Conservation (phyloP, 805 yeast species). For the Ogataea paradorogensis region DNA sequence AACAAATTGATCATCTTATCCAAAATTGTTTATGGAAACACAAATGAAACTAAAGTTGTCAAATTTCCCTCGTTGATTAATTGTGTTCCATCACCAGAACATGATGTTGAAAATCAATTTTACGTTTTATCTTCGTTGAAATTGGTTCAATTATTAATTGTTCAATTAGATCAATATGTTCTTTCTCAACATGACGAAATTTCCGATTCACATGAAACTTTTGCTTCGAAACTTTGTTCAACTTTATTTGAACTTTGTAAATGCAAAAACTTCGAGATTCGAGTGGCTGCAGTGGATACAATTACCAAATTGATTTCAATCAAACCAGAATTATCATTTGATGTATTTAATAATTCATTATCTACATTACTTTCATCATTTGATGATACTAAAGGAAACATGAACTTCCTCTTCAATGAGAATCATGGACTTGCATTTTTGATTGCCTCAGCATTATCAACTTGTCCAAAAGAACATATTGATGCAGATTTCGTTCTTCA, state of each 20-base stretch:
- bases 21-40: slow-evolving; percentile 23
- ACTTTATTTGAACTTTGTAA: slow-evolving; percentile 37
- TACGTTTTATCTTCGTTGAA: slow-evolving; percentile 28
- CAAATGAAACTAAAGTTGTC: slow-evolving; percentile 12
- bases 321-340: slow-evolving; percentile 31
- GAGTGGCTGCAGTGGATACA: slow-evolving; percentile 40
- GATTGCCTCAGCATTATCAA: slow-evolving; percentile 31
- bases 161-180: slow-evolving; percentile 32
- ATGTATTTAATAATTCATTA: slow-evolving; percentile 35
- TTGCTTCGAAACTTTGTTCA: slow-evolving; percentile 33
- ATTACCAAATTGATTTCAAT: slow-evolving; percentile 34
- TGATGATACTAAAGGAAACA: slow-evolving; percentile 30
- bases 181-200: slow-evolving; percentile 30
- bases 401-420: slow-evolving; percentile 24
- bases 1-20: slow-evolving; percentile 33
- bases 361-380: slow-evolving; percentile 35
- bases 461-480: slow-evolving; percentile 29
- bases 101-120: slow-evolving; percentile 23
- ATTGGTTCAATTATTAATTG: slow-evolving; percentile 28
- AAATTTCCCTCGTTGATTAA: slow-evolving; percentile 23
- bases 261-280: slow-evolving; percentile 38
- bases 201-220: slow-evolving; percentile 24
- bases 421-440: slow-evolving; percentile 33
- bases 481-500: slow-evolving; percentile 33
- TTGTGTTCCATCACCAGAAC: slow-evolving; percentile 10